phyloP scores from a whole-genome alignment of 768 basidiomycete species.

The Suillus occidentalis region DNA sequence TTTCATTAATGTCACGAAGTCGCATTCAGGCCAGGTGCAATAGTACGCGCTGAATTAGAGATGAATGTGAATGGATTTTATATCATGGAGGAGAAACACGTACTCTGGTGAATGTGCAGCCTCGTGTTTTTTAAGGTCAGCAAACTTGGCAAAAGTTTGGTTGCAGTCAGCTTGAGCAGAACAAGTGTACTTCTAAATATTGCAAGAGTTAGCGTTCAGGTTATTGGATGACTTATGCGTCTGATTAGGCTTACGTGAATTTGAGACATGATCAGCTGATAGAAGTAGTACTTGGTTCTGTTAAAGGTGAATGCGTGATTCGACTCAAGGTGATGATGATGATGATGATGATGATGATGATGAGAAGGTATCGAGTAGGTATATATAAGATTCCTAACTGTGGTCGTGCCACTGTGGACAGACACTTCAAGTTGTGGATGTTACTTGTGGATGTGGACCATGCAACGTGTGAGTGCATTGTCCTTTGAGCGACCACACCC shows the following conservation, averaged over 20 bases:
- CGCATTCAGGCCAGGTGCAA: constrained; percentile 16
- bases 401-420: no score
- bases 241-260: neutral
- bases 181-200: constrained; percentile 16
- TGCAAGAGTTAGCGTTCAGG: neutral
- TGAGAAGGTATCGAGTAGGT: no score
- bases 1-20: constrained; percentile 18
- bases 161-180: constrained; percentile 10
- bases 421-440: no score
- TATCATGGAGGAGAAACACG: no score
- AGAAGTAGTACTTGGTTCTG: neutral
- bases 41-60: constrained; percentile 14
- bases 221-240: neutral
- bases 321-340: no score
- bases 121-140: constrained; percentile 24
- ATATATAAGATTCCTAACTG: no score
- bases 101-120: constrained; percentile 1
- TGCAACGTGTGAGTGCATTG: no score
- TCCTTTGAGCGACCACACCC: no score
- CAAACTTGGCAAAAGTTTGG: constrained; percentile 1
- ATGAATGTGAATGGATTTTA: neutral
- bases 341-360: no score
- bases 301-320: neutral
- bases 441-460: no score
- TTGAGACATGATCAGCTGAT: neutral